Percentiles rank a stretch among this genome's conserved stretches.
Conservation (phyloP, 208 protist genomes). For the Leptomonas pyrrhocoris region DNA sequence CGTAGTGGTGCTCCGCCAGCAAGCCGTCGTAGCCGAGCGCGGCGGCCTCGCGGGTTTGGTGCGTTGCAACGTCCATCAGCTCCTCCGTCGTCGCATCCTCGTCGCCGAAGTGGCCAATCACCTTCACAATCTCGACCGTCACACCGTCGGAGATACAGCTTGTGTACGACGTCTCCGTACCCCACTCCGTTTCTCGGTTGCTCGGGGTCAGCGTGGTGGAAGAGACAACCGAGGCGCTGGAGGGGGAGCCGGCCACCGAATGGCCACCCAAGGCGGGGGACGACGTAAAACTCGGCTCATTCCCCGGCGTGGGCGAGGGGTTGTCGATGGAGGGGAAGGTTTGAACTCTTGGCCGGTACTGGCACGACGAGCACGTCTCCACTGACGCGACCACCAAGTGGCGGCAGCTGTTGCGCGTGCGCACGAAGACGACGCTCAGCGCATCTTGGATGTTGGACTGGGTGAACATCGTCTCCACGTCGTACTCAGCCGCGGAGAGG, state of each 20-base stretch:
- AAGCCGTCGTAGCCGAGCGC: constrained; percentile 62
- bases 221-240: constrained; percentile 10
- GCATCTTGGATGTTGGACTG: constrained; percentile 70
- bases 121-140: constrained; percentile 80
- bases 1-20: constrained; percentile 57
- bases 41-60: constrained; percentile 63
- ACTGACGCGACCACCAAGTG: constrained; percentile 71
- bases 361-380: constrained; percentile 62
- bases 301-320: constrained; percentile 11
- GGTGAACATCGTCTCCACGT: constrained; percentile 68
- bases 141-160: constrained; percentile 78
- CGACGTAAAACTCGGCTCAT: constrained; percentile 18
- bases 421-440: constrained; percentile 69
- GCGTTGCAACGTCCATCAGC: constrained; percentile 73
- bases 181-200: constrained; percentile 58
- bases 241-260: constrained; percentile 19
- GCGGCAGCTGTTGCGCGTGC: constrained; percentile 86
- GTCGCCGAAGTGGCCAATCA: constrained; percentile 77
- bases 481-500: constrained; percentile 46
- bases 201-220: constrained; percentile 52
- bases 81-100: constrained; percentile 84
- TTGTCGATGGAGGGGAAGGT: constrained; percentile 14
- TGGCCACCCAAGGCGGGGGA: constrained; percentile 7
- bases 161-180: constrained; percentile 80
- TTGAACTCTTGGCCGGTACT: constrained; percentile 10